These are phyloP conservation scores for Candida gorgasii DNA, from an alignment of 805 yeast species.

Conservation along the genomic window DNA sequence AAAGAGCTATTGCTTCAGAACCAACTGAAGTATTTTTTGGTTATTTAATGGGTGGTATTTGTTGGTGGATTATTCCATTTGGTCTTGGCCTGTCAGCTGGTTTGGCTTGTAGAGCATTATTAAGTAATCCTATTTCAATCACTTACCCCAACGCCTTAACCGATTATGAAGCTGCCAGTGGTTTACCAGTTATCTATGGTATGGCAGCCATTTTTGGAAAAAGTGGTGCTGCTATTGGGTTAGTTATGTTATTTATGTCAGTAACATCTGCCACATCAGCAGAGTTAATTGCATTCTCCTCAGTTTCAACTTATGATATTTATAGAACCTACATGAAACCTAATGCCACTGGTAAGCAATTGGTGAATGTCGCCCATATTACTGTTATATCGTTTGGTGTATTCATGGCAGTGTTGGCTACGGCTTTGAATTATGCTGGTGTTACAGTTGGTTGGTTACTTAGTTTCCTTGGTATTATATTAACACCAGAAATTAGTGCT, in stretches of 20 bases:
- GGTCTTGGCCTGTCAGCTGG: slow-evolving; percentile 33
- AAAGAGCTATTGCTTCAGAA: slow-evolving; percentile 27
- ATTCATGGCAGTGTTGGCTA: slow-evolving; percentile 21
- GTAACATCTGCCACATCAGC: slow-evolving; percentile 45
- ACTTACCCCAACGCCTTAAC: slow-evolving; percentile 20
- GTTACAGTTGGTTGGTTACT: slow-evolving; percentile 39
- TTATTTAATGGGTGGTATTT: slow-evolving; percentile 24
- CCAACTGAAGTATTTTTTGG: slow-evolving; percentile 22
- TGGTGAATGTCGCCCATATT: slow-evolving; percentile 23
- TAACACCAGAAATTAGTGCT: slow-evolving; percentile 29
- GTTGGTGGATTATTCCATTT: slow-evolving; percentile 29
- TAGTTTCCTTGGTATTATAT: slow-evolving; percentile 30
- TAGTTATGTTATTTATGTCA: slow-evolving; percentile 38
- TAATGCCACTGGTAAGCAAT: slow-evolving; percentile 24
- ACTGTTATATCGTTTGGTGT: slow-evolving; percentile 24
- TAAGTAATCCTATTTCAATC: slow-evolving; percentile 16
- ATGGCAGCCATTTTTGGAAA: slow-evolving; percentile 26
- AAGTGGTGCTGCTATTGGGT: slow-evolving; percentile 26
- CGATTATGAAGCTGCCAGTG: slow-evolving; percentile 20
- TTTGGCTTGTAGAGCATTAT: slow-evolving; percentile 37
- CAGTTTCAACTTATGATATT: slow-evolving; percentile 29
- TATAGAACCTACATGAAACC: slow-evolving; percentile 27
- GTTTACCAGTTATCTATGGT: slow-evolving; percentile 23
- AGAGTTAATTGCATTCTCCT: slow-evolving; percentile 42
- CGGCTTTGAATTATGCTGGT: slow-evolving; percentile 16